Evolutionary conservation across 768 basidiomycete genomes (phyloP), one percentile per base, ranked within the genome.

Genomic region (Asterophora parasitica): DNA sequence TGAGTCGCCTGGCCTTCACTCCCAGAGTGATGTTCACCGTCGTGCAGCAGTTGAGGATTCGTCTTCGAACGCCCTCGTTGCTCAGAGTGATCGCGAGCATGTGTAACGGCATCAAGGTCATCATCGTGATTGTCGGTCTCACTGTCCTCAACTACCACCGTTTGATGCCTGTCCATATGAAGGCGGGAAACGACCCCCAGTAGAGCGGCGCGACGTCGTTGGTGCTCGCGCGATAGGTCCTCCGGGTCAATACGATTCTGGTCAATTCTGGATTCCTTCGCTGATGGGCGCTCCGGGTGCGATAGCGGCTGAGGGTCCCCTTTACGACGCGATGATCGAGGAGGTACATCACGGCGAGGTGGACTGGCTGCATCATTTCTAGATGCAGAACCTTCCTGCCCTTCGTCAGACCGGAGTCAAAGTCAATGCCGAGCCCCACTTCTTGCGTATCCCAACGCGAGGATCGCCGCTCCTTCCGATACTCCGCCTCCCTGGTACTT

Each of bases 91-190:
- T 65, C 60, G 31, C 46, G 53, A 28, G 67, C 66, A 3, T 58
- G 63, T 36, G 65, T 65, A n/a, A 71, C 59, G 1, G 71, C 71
- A 9, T 71, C 49, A 3, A 67, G 71, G 32, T 68, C 61, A 48
- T 64, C 65, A 4, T 62, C 65, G 16, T 42, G 48, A 49, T 67
- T 66, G 17, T 70, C 68, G 46, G 62, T 67, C 44, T 64, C 64
- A 11, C 44, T 50, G 32, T 51, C 55, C 15, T 35, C 37, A 35
- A 37, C 28, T 30, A 23, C 19, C 0, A 30, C 39, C 7, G 36
- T 16, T 2, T 30, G 17, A n/a, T 48, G 31, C 3, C 39, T 23
- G 9, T 49, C 53, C 19, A 53, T 28, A 4, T 58, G 48, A n/a
- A 67, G 55, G n/a, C 61, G 65, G 35, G 65, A 58, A 2, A 75